Evolutionary conservation across 495 filamentous ascomycete genomes (phyloP), one percentile per base, ranked within the genome.

Genomic region (Melanomma pulvis-pyrius): DNA sequence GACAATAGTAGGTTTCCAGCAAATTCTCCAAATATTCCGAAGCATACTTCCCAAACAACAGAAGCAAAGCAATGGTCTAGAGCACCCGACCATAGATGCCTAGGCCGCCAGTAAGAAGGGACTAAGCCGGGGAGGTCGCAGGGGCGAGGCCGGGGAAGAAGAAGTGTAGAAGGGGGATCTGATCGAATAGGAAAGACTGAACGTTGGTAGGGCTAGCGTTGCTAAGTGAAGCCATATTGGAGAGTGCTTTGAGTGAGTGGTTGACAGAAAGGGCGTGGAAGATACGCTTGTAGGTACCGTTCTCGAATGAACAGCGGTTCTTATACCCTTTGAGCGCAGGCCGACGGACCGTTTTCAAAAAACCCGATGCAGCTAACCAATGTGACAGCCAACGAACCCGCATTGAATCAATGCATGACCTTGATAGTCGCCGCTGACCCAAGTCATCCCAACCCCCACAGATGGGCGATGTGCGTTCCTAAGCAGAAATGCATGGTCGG

Each of bases 1-100:
- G 25, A 59, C 21, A 59, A 46, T 22, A 26, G 55, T 59, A 59
- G 55, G 34, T 59, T 59, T 59, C 32, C 25, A 59, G 8, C 36
- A 59, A 59, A 19, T 44, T 59, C 55, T 59, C 30, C 46, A 59
- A 3, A 26, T 47, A 59, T 59, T 59, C 36, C 25, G n/a, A 59
- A 59, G 55, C 34, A 59, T 59, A 59, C 55, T 59, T 59, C 34
- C 55, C 25, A 47, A 59, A 59, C 21, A 59, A 59, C 34, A 59
- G 55, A 59, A 59, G 55, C 21, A 47, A 59, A 4, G 32, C 25
- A 59, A 15, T 2, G 32, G 28, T 46, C 32, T 21, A 59, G 28
- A 59, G 55, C 39, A 25, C 55, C 55, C 25, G 36, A 59, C 34
- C 30, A 47, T 59, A 59, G 30, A 47, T 59, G 34, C 55, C 46